Evolutionary conservation across 768 basidiomycete species (phyloP).

Genomic region (Rhodotorula diobovata): DNA sequence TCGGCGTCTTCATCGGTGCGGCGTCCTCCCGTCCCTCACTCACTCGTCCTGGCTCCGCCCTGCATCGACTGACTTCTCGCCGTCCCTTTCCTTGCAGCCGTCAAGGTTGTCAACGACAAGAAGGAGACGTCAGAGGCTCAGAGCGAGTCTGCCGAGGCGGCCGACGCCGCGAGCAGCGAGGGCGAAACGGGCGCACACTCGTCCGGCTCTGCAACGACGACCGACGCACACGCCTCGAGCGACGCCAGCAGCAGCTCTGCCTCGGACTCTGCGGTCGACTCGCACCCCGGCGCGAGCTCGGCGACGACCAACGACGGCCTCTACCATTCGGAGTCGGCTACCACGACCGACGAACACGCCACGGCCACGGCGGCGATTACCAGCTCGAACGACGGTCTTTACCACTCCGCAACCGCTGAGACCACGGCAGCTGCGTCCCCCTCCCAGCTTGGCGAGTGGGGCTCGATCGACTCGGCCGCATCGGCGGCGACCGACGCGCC

Average conservation of each 20-base stretch:
- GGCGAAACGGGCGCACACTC: no score
- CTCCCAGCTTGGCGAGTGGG: neutral
- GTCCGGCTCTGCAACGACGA: no score
- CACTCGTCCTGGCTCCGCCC: neutral
- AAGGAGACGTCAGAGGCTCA: neutral
- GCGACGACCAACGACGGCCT: constrained; percentile 11
- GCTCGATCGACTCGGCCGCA: neutral
- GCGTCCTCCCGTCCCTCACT: neutral
- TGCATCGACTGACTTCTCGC: neutral
- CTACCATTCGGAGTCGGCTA: constrained; percentile 2
- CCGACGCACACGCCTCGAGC: neutral
- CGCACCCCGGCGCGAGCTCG: neutral
- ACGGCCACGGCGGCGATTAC: neutral
- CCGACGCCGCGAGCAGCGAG: no score
- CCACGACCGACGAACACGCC: neutral
- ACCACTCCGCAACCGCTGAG: neutral
- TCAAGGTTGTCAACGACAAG: neutral
- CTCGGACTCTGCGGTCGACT: neutral
- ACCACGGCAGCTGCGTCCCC: neutral
- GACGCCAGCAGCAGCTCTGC: neutral
- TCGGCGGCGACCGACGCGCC: neutral
- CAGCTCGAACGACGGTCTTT: constrained; percentile 14
- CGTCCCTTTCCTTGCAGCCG: neutral
- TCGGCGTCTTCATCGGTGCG: constrained; percentile 1
- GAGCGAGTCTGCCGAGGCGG: neutral